phyloP scores from a whole-genome alignment of 2,329 filamentous ascomycete genomes.

The Sporothrix dimorphospora region DNA sequence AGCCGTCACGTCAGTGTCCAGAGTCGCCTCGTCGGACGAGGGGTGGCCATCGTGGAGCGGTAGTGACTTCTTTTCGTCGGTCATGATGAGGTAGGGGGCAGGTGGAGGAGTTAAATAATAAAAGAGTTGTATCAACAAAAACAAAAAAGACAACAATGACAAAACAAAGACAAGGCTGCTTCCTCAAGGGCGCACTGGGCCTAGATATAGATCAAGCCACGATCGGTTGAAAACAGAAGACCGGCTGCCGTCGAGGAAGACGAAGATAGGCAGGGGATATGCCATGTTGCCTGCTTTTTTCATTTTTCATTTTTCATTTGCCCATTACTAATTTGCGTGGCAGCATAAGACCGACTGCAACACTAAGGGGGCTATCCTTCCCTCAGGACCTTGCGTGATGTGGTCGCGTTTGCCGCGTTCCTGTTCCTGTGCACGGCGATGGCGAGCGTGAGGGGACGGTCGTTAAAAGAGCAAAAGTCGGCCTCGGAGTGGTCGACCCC shows the following conservation, averaged over 20 bases:
- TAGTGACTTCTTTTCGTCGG: slow-evolving; percentile 2
- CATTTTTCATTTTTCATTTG: background rate
- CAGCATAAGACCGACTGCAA: background rate
- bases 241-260: background rate
- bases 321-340: background rate
- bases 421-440: slow-evolving; percentile 1
- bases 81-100: background rate
- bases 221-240: background rate
- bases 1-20: background rate
- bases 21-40: slow-evolving; percentile 2
- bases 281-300: background rate
- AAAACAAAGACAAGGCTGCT: background rate
- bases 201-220: background rate
- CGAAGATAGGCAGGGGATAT: background rate
- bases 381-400: background rate
- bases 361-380: background rate
- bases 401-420: slow-evolving; percentile 7
- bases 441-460: background rate
- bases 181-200: background rate
- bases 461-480: background rate
- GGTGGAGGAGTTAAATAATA: background rate
- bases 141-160: background rate
- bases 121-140: background rate
- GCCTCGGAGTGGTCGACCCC: background rate
- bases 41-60: slow-evolving; percentile 2